Base-by-base conservation (phyloP, 306 rosid species). In the Malus fusca region DNA sequence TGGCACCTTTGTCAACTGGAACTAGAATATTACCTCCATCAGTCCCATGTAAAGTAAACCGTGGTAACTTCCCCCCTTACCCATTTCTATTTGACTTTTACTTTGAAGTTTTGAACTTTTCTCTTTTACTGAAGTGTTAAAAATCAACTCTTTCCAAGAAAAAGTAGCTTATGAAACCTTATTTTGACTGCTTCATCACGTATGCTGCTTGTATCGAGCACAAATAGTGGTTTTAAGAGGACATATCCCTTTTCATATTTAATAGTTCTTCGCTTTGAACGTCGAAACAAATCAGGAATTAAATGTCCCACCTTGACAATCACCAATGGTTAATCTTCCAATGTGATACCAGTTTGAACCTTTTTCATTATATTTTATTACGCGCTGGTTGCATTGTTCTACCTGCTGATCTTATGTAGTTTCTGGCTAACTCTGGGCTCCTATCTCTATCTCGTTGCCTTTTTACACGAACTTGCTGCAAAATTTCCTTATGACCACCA, bases 401-500 rank as follows among this genome's bases (percentile, higher is more conserved):
- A 26, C 55, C 17, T 78, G 73, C 40, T 48, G 56, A 68, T 21
- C 9, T 12, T 31, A 23, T 68, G 68, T 74, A 48, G 28, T 30
- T 71, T 69, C 35, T 78, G 72, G 17, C 44, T 75, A 43, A 68
- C 19, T 22, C 4, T 72, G 59, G 77, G 37, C 28, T 19, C 3
- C 8, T 66, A 44, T 77, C 72, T 65, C 68, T 63, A 17, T 22
- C 48, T 60, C 71, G 43, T 80, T 72, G 58, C 64, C 60, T 56
- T 74, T 77, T 31, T 84, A 75, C 71, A 30, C 68, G 80, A 87
- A 86, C 61, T 94, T 79, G 97, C 96, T 0, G 96, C 97, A 11
- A 92, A 87, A 69, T 91, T 92, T 82, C 80, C 79, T 37, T 92
- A 84, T 79, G 85, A 92, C 31, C 96, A 92, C 31, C 96, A 90